Evolutionary conservation across 2,329 filamentous ascomycete genomes (phyloP), one percentile per base, ranked within the genome.

Genomic region (Aspergillus udagawae): DNA sequence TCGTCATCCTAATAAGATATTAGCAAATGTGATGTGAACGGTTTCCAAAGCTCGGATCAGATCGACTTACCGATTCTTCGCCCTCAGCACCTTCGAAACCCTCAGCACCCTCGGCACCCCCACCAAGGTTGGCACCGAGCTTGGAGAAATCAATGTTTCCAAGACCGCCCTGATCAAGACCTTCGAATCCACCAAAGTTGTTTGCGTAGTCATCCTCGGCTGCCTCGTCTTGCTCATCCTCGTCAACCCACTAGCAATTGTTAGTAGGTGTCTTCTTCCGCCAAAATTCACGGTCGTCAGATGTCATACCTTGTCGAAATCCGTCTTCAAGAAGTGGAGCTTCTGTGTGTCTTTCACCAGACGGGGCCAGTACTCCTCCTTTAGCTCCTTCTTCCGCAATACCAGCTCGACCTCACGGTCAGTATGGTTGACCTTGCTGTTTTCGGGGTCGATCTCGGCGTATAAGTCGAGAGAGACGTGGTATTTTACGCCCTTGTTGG

Each of bases 141-240:
- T 96, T 95, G 69, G 90, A 94, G 86, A 96, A 96, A 79, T 96
- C 92, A 72, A 96, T 94, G 69, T 90, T 90, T 68, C 89, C 86
- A 63, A 94, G 91, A 75, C 91, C 90, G 65, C 86, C 86, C 60
- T 84, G 83, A 35, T 77, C 75, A 29, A 63, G 57, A 41, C 65
- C 67, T 17, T 68, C 70, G 72, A 77, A 70, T 50, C 77, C 85
- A 63, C 84, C 87, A 66, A 79, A 76, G 63, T 77, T 74, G 68
- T 74, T 77, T 55, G 74, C 73, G 59, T 77, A 76, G 76, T 96
- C 92, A 56, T 96, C 92, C 64, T 95, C 91, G 51, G 85, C 81
- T 59, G 85, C 88, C 77, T 91, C 92, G 72, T 97, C 89, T 82
- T 99, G 94, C 85, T 99, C 94, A 73, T 99, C 92, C 85, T 97